Evolutionary conservation across 2,329 filamentous ascomycete genomes (phyloP), one percentile per base, ranked within the genome.

Genomic region (Phialocephala subalpina): DNA sequence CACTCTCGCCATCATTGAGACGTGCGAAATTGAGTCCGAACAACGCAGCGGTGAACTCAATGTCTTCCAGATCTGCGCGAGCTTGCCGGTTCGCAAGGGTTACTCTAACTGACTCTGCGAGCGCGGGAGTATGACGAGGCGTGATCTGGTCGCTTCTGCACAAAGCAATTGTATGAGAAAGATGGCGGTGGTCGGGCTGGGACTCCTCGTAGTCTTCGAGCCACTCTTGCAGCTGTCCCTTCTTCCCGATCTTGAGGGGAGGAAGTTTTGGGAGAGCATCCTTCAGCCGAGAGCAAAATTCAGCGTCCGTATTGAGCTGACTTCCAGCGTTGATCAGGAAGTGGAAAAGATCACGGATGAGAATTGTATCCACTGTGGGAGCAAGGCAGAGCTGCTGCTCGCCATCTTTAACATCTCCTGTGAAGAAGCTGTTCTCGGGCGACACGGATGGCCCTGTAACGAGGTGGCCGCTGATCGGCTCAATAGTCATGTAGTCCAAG

Each of bases 121-220:
- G 53, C 35, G 22, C 53, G 22, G 22, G 53, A 56, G 53, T 8
- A 56, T 56, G 53, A 29, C 53, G 53, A 33, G 53, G 53, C 9
- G 53, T 56, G 53, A 56, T 56, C 29, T 56, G 53, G 29, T 56
- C 53, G n/a, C 53, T 56, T 56, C 53, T 56, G 29, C 53, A 56
- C 53, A 56, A 56, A 56, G 53, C 53, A 56, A 56, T 56, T 56
- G 53, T 56, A 65, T 84, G 83, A 0, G 82, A 84, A 5, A 85
- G 78, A 58, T 86, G 84, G 0, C 84, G 78, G 65, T 86, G 83
- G 0, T 82, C 83, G 0, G 80, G 81, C 58, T 85, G 83, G 2
- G 78, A 74, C 66, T 78, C 79, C 8, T 73, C 65, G 36, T 79
- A 76, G 4, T 81, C 70, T 9, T 75, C 64, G n/a, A 75, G 73